Evolutionary conservation across 202 grass and related monocot genomes (phyloP), one percentile per base, ranked within the genome.

Genomic region (Schoenoplectus triqueter): DNA sequence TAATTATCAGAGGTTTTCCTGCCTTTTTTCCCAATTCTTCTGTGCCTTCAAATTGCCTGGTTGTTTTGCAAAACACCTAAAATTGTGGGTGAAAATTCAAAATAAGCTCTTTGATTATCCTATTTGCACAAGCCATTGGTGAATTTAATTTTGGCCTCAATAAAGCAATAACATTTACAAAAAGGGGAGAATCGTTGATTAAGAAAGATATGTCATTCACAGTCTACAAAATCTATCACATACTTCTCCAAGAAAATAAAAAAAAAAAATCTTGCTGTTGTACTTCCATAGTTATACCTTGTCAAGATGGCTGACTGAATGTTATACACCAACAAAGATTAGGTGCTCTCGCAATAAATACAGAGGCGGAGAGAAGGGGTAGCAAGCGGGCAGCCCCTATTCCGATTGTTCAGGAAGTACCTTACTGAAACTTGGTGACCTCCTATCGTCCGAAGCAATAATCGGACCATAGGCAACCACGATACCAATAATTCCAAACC

Each of bases 21-120:
- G 19, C 49, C 10, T 18, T 72, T 49, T 31, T 31, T 49, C 45
- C 69, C 69, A 72, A 10, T 41, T n/a, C 42, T 72, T 19, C 44
- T 73, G n/a, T n/a, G 4, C 6, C 47, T 67, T 70, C 41, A 4
- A 18, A 70, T 46, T 70, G 67, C 41, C 6, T 44, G 41, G 67
- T 70, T 70, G 14, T 45, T 70, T 17, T 6, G 67, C 14, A 46
- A 7, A n/a, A 70, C 11, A 44, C 46, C n/a, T 10, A 50, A 73
- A 51, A 6, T 21, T 21, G 70, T 10, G n/a, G 19, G 70, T 51
- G 51, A 51, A 73, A 52, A 73, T n/a, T 20, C 15, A 20, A 51
- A 73, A 21, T 52, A 22, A 73, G 70, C 47, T 73, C 48, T 51
- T 17, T 52, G 10, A 73, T 73, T 59, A 59, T 20, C 69, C 45